These are phyloP conservation scores for Metschnikowia lachancei DNA, from an alignment of 805 yeast genomes.

Conservation along the genomic window DNA sequence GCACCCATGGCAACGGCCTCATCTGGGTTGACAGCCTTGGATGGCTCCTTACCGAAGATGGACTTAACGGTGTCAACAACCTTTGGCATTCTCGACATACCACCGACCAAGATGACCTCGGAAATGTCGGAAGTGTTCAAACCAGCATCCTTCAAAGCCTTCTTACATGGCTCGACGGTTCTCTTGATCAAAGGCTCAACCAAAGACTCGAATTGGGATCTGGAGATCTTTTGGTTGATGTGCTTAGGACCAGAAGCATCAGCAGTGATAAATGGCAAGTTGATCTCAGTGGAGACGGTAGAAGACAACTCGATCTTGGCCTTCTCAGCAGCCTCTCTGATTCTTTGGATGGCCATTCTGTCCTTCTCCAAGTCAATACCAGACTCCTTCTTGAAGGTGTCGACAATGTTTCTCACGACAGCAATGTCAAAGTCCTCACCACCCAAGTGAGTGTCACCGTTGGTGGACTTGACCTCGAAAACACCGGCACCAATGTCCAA, in stretches of 20 bases:
- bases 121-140: constrained; percentile 62
- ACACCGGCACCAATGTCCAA: constrained; percentile 97
- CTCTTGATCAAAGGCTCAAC: constrained; percentile 69
- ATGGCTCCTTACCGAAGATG: constrained; percentile 79
- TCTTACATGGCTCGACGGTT: constrained; percentile 74
- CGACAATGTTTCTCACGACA: constrained; percentile 78
- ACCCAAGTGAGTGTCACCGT: constrained; percentile 93
- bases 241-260: constrained; percentile 81
- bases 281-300: constrained; percentile 66
- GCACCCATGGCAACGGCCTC: constrained; percentile 97
- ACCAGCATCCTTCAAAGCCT: constrained; percentile 79
- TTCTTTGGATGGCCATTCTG: constrained; percentile 64
- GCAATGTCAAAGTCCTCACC: constrained; percentile 91
- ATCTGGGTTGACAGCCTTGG: constrained; percentile 91
- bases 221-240: constrained; percentile 64
- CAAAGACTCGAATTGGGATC: constrained; percentile 64
- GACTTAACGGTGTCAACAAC: constrained; percentile 72
- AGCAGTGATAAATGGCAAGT: constrained; percentile 84
- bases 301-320: constrained; percentile 86
- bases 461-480: constrained; percentile 95
- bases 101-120: constrained; percentile 84
- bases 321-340: constrained; percentile 69
- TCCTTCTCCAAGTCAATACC: constrained; percentile 55
- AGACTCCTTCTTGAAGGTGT: constrained; percentile 70
- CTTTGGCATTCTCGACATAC: constrained; percentile 92